Base-by-base conservation (phyloP, 176 grass and related monocot genomes). In the Dactylis glomerata region DNA sequence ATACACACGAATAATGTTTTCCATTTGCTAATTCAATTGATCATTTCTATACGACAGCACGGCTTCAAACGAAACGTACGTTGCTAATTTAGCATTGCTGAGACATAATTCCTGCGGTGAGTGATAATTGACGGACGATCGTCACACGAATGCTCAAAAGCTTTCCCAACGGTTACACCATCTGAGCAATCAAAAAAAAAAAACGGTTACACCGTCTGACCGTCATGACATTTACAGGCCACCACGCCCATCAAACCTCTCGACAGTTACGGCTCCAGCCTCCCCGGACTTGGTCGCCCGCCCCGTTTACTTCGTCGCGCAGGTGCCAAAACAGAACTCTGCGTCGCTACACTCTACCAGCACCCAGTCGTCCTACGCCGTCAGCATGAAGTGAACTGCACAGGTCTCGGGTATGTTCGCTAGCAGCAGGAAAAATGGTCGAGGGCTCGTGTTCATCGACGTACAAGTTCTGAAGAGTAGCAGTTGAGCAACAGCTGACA, bases 181-280 rank as follows among this genome's bases (percentile, higher is more conserved):
- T n/a, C n/a, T n/a, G n/a, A n/a, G n/a, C n/a, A n/a, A n/a, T n/a
- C n/a, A n/a, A n/a, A n/a, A n/a, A n/a, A n/a, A n/a, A n/a, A 4
- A 4, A 26, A 58, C 23, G 24, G 13, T 54, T 28, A 27, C 84
- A 15, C 5, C 44, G n/a, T 42, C 24, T 22, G 79, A 15, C 5
- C 44, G n/a, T 42, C 24, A 46, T 36, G 72, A 22, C 26, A 82
- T 82, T 82, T 86, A 89, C 78, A 36, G 12, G 72, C 41, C 63
- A 72, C 50, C 58, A 57, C 23, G 13, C 19, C 38, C 54, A 22
- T n/a, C 38, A 32, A 54, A 14, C 19, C 10, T 38, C 28, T 58
- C 5, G 80, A 50, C 30, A 15, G 28, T 79, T 74, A 80, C 80
- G 44, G 56, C 0, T 78, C 74, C 77, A 16, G 8, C 24, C 11